Percentiles rank a stretch among this genome's conserved stretches.
Evolutionary conservation across 306 rosid species (phyloP).

Genomic region (Rubus parviflorus): DNA sequence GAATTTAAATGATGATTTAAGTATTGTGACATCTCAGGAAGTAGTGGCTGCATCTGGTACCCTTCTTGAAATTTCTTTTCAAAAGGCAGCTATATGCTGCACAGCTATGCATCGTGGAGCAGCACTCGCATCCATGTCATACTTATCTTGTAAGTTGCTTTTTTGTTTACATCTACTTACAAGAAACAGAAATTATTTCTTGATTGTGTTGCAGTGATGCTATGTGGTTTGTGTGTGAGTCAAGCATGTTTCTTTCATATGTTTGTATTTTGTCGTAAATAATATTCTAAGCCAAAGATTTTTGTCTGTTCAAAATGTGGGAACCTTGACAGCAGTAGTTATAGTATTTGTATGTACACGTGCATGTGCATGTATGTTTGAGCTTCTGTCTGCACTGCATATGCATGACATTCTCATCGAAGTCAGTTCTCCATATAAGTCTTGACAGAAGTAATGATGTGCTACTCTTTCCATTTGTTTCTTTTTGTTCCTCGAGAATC

Average conservation of each 20-base stretch:
- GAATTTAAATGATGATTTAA: neutral
- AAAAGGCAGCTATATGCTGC: slow-evolving; percentile 93
- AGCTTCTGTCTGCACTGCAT: neutral
- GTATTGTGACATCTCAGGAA: slow-evolving; percentile 56
- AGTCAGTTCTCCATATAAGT: neutral
- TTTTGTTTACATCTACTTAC: slow-evolving; percentile 7
- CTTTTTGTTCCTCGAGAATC: slow-evolving; percentile 4
- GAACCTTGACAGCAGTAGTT: neutral
- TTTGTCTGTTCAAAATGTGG: neutral
- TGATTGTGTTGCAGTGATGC: neutral
- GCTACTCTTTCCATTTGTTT: neutral
- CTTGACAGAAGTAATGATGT: neutral
- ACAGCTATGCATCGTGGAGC: slow-evolving; percentile 99
- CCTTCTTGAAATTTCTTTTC: slow-evolving; percentile 85
- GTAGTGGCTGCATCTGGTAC: slow-evolving; percentile 68
- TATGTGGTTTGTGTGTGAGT: neutral
- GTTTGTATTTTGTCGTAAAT: neutral
- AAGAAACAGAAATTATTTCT: neutral
- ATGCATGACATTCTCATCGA: neutral
- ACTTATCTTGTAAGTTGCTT: slow-evolving; percentile 74
- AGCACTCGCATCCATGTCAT: slow-evolving; percentile 96
- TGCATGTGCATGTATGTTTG: neutral
- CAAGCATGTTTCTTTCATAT: neutral
- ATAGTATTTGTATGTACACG: neutral
- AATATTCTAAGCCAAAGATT: neutral